Evolutionary conservation across 306 rosid genomes (phyloP), one percentile per base, ranked within the genome.

Genomic region (Phaseolus lunatus): DNA sequence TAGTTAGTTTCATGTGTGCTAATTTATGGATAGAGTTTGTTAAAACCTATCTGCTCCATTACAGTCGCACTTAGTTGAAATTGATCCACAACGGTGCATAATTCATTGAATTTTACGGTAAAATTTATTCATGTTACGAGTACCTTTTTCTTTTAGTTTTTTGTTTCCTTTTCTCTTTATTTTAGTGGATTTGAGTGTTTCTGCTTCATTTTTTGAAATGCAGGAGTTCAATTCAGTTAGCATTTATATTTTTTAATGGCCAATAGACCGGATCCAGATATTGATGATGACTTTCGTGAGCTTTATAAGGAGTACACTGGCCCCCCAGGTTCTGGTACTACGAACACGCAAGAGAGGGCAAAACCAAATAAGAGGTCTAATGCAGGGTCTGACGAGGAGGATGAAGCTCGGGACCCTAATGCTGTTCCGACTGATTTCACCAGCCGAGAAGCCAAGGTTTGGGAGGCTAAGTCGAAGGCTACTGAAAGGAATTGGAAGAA

Each of bases 401-500:
- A 88, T 71, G 98, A 88, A 62, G 82, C 84, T 45, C 90, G 89
- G 12, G 97, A 96, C 69, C 99, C 99, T 18, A 96, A 96, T 76
- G 98, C 99, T 13, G 97, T 96, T 15, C 99, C 99, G 2, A 96
- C 97, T 5, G 99, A 91, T 87, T 96, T 96, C 69, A 96, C 97
- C 9, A 96, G 99, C 89, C 87, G 99, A 44, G 99, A 96, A 85
- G 99, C 99, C 11, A 96, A 96, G 90, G 94, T 96, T 66, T 96
- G 99, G 99, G 97, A 96, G 85, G 99, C 99, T 43, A 96, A 96
- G 89, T 96, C 99, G 1, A 96, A 96, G 86, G 99, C 99, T 50
- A 92, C 97, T 0, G 99, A 96, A 88, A 91, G 98, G 87, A 96
- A 89, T 82, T 96, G 99, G 99, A 96, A 96, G 89, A 96, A 96